A percentile compares a stretch with the other conserved stretches of the same genome.
Conservation (phyloP, 1,139 yeast species). For the Taphrina wiesneri region DNA sequence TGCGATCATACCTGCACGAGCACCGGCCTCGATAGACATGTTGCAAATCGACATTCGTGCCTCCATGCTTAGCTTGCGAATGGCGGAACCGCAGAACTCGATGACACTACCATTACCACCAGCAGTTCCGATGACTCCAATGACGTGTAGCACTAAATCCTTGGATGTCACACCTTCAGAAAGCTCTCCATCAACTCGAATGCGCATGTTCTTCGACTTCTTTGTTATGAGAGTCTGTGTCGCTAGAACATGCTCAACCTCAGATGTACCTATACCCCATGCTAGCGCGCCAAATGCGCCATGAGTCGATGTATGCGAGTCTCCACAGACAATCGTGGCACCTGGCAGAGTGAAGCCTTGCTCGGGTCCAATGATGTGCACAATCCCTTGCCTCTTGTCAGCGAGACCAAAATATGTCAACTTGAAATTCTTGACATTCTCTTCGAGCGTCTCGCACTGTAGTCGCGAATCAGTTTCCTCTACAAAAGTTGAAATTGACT, state of each 20-base stretch:
- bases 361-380: constrained; percentile 97
- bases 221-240: constrained; percentile 94
- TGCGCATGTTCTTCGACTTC: constrained; percentile 93
- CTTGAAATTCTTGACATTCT: constrained; percentile 84
- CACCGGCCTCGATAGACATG: constrained; percentile 98
- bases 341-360: constrained; percentile 98
- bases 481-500: constrained; percentile 75
- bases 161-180: constrained; percentile 89
- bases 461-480: constrained; percentile 86
- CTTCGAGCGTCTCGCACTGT: constrained; percentile 88
- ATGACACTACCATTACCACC: constrained; percentile 98
- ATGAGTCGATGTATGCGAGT: constrained; percentile 96
- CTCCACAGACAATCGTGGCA: constrained; percentile 98
- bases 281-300: constrained; percentile 99
- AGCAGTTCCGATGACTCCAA: constrained; percentile 96
- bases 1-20: constrained; percentile 98
- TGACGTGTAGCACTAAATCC: constrained; percentile 89
- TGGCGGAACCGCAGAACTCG: constrained; percentile 95
- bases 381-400: constrained; percentile 94
- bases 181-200: constrained; percentile 78
- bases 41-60: constrained; percentile 99
- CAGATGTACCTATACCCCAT: constrained; percentile 98
- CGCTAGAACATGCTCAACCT: constrained; percentile 96
- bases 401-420: constrained; percentile 92
- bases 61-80: constrained; percentile 86